Base-by-base conservation (phyloP, 164 flowering plant species). In the Chimonanthus praecox region DNA sequence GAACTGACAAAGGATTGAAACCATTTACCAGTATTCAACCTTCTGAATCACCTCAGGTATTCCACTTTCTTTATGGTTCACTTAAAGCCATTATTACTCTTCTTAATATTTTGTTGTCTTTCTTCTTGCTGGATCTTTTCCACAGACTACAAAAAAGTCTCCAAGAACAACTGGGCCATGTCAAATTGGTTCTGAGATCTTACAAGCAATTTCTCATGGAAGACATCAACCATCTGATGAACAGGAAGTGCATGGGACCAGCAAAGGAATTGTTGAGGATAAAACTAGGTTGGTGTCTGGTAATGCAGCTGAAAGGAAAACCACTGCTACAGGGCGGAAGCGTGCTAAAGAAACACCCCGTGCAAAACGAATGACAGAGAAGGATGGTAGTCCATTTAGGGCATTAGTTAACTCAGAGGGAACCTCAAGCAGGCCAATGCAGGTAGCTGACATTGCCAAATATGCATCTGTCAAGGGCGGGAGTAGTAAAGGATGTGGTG, bases 241-340 rank as follows among this genome's bases (percentile, higher is more conserved):
- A 45, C 77, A 74, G 63, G 65, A 67, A 69, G 74, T 43, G 44
- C 79, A 50, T 67, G 79, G 82, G 61, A 76, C 75, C 49, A 68
- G 50, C 51, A 73, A 73, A 51, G 45, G 49, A 67, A 78, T 77
- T 58, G 46, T 83, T 60, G 88, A 81, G 74, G 88, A 86, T 47
- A 90, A 87, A 78, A 49, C 84, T 68, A 81, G 85, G 76, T 75
- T 84, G 54, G 44, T 75, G 54, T 79, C 87, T 75, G 78, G 73
- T 60, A 85, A 77, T 78, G 80, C 80, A 69, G 64, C 87, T 21
- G 83, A 78, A 45, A 89, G 80, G 75, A 89, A 75, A 77, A 73
- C 74, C 78, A 67, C 74, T 79, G 64, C 82, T 66, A 86, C 76
- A 73, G 88, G 83, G 75, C 84, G 85, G 74, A 84, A 72, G 69